Evolutionary conservation across 805 yeast species (phyloP), one percentile per base, ranked within the genome.

Genomic region (Diddensiella caesifluorescens): DNA sequence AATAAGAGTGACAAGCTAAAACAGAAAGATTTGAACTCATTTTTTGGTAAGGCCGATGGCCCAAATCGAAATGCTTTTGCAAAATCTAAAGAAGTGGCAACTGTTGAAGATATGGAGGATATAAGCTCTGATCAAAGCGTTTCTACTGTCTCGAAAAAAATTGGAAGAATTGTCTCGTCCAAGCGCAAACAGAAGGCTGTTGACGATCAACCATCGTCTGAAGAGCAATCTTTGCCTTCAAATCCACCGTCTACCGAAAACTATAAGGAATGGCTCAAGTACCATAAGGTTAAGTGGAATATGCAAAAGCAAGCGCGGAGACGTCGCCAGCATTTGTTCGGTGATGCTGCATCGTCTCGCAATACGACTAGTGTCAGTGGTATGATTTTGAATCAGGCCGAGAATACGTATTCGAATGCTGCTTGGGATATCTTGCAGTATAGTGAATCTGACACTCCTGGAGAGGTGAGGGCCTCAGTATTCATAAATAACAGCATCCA

Each of bases 261-360:
- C 59, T 70, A 68, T 53, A 36, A 56, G 20, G 68, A 66, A 31
- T 73, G 74, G 54, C 69, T 92, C 45, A 63, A 65, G 22, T 83
- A 83, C 55, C 90, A 84, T 61, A 88, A 90, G 60, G 72, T 78
- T n/a, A 85, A 85, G 56, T 92, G 99, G 99, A 75, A 67, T 37
- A 67, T 77, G 9, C 95, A 87, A 58, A 72, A 74, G n/a, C 75
- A 75, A 47, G 83, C 81, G 46, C 73, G 87, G 52, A 73, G 71
- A 41, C 75, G 94, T 54, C 73, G 97, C 56, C 71, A 71, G 41
- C 80, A 78, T 49, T 62, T 94, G 20, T 90, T 92, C 68, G 99
- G 99, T 27, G 68, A 70, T 22, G 67, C 73, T 4, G 63, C 70
- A 1, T 74, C 68, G 21, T 58, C 77, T 2, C 65, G 79, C 2